Evolutionary conservation across 305 asterid genomes (phyloP).

Genomic region (Nicotiana rustica): DNA sequence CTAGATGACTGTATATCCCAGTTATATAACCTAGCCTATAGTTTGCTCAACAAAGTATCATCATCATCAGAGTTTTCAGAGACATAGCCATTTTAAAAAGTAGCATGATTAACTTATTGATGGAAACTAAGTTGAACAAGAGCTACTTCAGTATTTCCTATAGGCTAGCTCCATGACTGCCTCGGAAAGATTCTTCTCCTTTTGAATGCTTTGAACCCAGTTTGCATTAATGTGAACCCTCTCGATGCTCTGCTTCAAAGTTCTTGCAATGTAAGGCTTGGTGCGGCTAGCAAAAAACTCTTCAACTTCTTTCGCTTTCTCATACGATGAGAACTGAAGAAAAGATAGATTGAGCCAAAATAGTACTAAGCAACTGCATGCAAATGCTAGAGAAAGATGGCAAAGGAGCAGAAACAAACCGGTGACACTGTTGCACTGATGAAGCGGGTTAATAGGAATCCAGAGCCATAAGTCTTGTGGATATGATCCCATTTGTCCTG

Average conservation of each 20-base stretch:
- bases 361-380: constrained; percentile 20
- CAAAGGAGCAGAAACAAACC: constrained; percentile 52
- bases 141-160: constrained; percentile 55
- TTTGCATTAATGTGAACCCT: constrained; percentile 77
- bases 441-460: constrained; percentile 80
- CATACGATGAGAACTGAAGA: constrained; percentile 74
- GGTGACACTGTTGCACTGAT: constrained; percentile 78
- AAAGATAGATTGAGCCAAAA: constrained; percentile 2
- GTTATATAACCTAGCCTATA: not conserved
- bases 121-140: too few species aligned
- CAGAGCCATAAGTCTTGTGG: constrained; percentile 77
- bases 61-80: not conserved
- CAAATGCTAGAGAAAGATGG: constrained; percentile 7
- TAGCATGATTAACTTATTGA: not conserved
- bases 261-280: constrained; percentile 85
- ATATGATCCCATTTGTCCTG: constrained; percentile 92
- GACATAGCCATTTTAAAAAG: not conserved
- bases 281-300: constrained; percentile 75
- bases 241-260: constrained; percentile 91
- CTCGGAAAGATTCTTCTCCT: constrained; percentile 68
- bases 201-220: constrained; percentile 82
- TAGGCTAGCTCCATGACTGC: constrained; percentile 69
- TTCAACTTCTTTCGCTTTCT: constrained; percentile 77
- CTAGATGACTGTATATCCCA: not conserved
- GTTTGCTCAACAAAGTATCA: not conserved